Evolutionary conservation across 257 asterid genomes (phyloP).

Genomic region (Ballota nigra): DNA sequence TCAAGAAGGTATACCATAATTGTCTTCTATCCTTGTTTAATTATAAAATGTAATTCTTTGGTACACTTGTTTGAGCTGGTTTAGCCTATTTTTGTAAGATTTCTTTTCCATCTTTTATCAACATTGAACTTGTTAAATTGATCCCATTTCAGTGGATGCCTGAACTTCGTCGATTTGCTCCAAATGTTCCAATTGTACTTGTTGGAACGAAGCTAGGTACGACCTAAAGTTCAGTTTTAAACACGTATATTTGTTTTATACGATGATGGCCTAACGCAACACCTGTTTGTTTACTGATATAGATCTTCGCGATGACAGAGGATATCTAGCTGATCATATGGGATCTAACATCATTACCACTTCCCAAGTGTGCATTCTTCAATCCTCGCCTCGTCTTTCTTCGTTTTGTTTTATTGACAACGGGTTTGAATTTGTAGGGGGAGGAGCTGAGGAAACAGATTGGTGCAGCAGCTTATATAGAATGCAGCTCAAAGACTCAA

Average conservation of each 20-base stretch:
- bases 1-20: slow-evolving; percentile 62
- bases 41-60: not conserved
- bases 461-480: slow-evolving; percentile 94
- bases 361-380: slow-evolving; percentile 57
- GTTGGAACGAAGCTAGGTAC: slow-evolving; percentile 93
- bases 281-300: not conserved
- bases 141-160: slow-evolving; percentile 87
- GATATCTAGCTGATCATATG: slow-evolving; percentile 70
- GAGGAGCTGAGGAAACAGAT: slow-evolving; percentile 96
- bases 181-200: slow-evolving; percentile 88
- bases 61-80: not conserved
- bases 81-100: too few relatives aligned
- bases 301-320: slow-evolving; percentile 83
- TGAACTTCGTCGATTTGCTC: slow-evolving; percentile 97
- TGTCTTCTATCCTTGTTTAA: not conserved
- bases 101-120: too few relatives aligned
- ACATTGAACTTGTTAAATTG: not conserved
- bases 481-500: slow-evolving; percentile 98
- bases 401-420: not conserved
- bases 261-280: not conserved
- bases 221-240: not conserved
- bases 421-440: slow-evolving; percentile 45
- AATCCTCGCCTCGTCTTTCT: not conserved
- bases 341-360: slow-evolving; percentile 70
- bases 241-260: not conserved